These are phyloP conservation scores for Caryopteris hybrid DNA, from an alignment of 305 asterid genomes.

Conservation along the genomic window DNA sequence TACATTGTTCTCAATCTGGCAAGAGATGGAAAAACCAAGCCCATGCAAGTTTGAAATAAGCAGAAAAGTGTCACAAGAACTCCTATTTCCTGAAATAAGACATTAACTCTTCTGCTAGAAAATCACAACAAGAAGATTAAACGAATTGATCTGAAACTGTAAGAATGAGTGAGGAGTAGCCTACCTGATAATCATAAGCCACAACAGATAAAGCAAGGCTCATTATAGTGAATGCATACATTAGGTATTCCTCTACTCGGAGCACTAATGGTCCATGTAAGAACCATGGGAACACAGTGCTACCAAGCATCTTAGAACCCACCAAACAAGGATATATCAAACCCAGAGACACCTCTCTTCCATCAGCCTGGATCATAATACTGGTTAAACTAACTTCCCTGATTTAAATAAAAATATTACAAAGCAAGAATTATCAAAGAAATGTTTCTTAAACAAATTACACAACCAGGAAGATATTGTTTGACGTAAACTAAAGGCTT, in stretches of 20 bases:
- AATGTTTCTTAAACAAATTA: no score
- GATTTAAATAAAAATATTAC: neutral
- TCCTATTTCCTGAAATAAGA: conserved; percentile 65
- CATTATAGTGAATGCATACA: conserved; percentile 50
- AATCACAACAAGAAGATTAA: neutral
- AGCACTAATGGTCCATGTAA: conserved; percentile 49
- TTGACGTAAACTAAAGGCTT: no score
- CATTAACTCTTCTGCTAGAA: conserved; percentile 1
- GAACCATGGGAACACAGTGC: conserved; percentile 84
- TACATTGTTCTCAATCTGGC: conserved; percentile 93
- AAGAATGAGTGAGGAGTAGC: conserved; percentile 6
- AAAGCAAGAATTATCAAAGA: conserved; percentile 8
- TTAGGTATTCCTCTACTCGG: conserved; percentile 67
- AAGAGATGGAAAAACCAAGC: conserved; percentile 77
- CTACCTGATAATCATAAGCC: conserved; percentile 93
- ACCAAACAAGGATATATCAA: conserved; percentile 81
- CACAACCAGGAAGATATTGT: no score
- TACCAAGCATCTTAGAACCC: conserved; percentile 93
- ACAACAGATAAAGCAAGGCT: conserved; percentile 54
- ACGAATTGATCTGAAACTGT: neutral
- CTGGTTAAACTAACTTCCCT: conserved; percentile 16
- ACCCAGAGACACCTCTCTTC: conserved; percentile 75
- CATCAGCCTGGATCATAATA: conserved; percentile 76
- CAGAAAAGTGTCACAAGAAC: conserved; percentile 68
- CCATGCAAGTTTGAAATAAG: conserved; percentile 64